Conservation (phyloP, 2,329 filamentous ascomycete genomes). For the Fusarium sublunatum region DNA sequence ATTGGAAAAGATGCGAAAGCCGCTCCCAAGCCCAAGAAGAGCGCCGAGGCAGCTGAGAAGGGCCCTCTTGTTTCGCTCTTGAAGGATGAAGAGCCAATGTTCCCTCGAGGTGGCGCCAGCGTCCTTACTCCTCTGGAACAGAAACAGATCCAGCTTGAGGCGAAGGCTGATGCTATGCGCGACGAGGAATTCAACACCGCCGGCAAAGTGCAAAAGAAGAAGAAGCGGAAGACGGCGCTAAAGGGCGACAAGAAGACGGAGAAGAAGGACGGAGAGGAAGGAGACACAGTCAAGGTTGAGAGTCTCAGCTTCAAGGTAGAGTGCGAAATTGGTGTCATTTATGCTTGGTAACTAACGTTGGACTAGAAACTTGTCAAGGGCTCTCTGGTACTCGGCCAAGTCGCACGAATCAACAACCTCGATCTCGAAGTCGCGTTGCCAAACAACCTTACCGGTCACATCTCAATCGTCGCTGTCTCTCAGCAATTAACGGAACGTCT, state of each 20-base stretch:
- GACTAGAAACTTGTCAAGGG: slow-evolving; percentile 82
- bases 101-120: slow-evolving; percentile 91
- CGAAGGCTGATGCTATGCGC: slow-evolving; percentile 89
- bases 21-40: slow-evolving; percentile 50
- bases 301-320: slow-evolving; percentile 87
- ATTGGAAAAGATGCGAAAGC: slow-evolving; percentile 48
- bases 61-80: slow-evolving; percentile 58
- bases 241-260: slow-evolving; percentile 65
- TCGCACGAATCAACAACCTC: slow-evolving; percentile 82
- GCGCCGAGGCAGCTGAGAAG: slow-evolving; percentile 47
- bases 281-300: slow-evolving; percentile 78
- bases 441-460: slow-evolving; percentile 91
- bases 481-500: slow-evolving; percentile 80
- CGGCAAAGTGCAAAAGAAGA: slow-evolving; percentile 60
- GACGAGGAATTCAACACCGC: slow-evolving; percentile 76
- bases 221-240: slow-evolving; percentile 66
- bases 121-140: slow-evolving; percentile 92
- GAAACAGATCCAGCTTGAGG: slow-evolving; percentile 95
- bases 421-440: slow-evolving; percentile 86
- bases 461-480: slow-evolving; percentile 92
- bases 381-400: slow-evolving; percentile 86
- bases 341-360: slow-evolving; percentile 40
- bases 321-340: slow-evolving; percentile 6
- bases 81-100: slow-evolving; percentile 86
- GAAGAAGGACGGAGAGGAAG: slow-evolving; percentile 54